Base-by-base conservation (phyloP, 176 grass and related monocot genomes). In the Oryza glumipatula region DNA sequence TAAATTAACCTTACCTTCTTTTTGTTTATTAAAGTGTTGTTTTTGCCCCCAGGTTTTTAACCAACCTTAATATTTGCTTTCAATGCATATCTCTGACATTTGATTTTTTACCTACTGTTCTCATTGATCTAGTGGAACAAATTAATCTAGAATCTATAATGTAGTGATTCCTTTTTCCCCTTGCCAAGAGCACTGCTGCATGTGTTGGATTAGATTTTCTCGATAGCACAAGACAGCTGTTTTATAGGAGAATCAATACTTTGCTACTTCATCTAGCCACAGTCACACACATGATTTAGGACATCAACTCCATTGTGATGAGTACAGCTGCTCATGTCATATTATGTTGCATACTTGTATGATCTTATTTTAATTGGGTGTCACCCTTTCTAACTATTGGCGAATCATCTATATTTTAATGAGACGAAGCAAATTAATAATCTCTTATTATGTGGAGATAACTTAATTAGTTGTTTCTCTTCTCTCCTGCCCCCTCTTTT, bases 371-470 rank as follows among this genome's bases (percentile, higher is more conserved):
- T 22, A 35, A 77, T 66, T 81, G n/a, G 26, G 32, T 24, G 56
- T 12, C 19, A 61, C 6, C 73, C 14, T 49, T 10, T 77, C 38
- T 64, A 68, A 65, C 17, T 65, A 69, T 60, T 69, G 63, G 2
- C 58, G 73, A 72, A 73, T 39, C 24, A 21, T 46, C 46, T n/a
- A 38, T 24, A 58, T 60, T 84, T 44, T 77, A 52, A 61, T 84
- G 70, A 74, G 44, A 80, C 73, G 66, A 77, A 73, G 61, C 28
- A 87, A 32, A 68, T 72, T 67, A 10, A 68, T 79, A 32, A 93
- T 16, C 30, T 79, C 11, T 45, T 65, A n/a, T 85, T 48, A n/a
- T 70, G 23, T 56, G 77, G 68, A 87, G 36, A 73, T 82, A 80
- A 72, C 35, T 66, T 30, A 76, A 82, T 86, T 32, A 36, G 51